Base-by-base conservation (phyloP, 331 rosid species). In the Acacia pycnantha region DNA sequence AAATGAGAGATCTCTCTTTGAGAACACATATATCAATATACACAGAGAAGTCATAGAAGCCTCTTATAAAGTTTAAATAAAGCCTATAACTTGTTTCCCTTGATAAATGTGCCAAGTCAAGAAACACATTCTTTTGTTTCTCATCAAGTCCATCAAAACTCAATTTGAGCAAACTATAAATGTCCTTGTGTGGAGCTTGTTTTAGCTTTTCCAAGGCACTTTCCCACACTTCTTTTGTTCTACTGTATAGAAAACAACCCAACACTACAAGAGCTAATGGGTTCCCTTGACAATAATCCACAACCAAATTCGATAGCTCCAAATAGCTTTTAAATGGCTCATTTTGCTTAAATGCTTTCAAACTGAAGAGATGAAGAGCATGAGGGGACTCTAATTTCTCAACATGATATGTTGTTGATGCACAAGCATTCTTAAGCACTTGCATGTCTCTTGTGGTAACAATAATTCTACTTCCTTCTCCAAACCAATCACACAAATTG, bases 1-100 rank as follows among this genome's bases (percentile, higher is more conserved):
- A 70, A 31, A 83, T 12, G 0, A 86, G 82, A 53, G 83, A 83
- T 56, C 62, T 83, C 1, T 75, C 80, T 22, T 11, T 51, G 3
- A 83, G 80, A 62, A 16, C 31, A 9, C 11, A 47, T 1, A 80
- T 26, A 31, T 76, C 83, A 10, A 12, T 10, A 11, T 18, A 0
- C 9, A 56, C 27, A 54, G 21, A 29, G 15, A 43, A 50, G 12
- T 35, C 61, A 27, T 59, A 66, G 8, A 40, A 22, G 14, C 29
- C 15, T 37, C 15, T 27, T n/a, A 67, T 22, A 21, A 26, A 15
- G 2, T 27, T 2, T 5, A 2, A 0, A 22, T 6, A 18, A 68
- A 21, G 26, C 46, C n/a, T n/a, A 37, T 19, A 51, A 51, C 58
- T 35, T n/a, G 27, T n/a, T 56, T n/a, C 62, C 2, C 0, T 8